Base-by-base conservation (phyloP, 306 rosid species). In the Medicago ruthenica region DNA sequence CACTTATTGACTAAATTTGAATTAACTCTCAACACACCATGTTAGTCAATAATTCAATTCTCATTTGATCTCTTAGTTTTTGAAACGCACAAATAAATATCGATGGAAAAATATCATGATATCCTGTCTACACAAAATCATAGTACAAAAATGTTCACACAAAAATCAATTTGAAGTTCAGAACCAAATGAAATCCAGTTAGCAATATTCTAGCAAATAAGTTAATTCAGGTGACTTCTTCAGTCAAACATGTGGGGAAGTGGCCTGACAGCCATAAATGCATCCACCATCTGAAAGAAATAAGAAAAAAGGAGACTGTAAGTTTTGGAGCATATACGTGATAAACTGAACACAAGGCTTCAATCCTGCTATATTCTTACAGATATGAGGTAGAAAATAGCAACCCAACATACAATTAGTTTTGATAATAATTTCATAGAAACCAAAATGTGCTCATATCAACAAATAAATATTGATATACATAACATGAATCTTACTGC, bases 201-300 rank as follows among this genome's bases (percentile, higher is more conserved):
- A 24, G 50, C 27, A 40, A 18, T 63, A 41, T 24, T 53, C 62
- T 11, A 44, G 75, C 15, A 27, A 57, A 65, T 12, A 42, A 16
- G 17, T 40, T 22, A 6, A 36, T 21, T 36, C 18, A 27, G 70
- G 20, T 2, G 39, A 71, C 21, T 45, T 59, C 81, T 81, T 82
- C 76, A 89, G 69, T 72, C 83, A 77, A 92, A 92, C 96, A 92
- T 89, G 75, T 82, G 84, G 14, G 96, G 92, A 59, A 93, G 92
- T 42, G 96, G 97, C 78, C 97, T 86, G 24, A 91, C 85, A 0
- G 97, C 93, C 98, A 93, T 93, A 70, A 91, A 91, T 36, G 97
- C 98, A 73, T 91, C 97, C 72, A 93, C 98, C 97, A 91, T 89
- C 97, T 91, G 93, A 63, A 60, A 70, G 8, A 44, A 64, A 76